Conservation (phyloP, 768 basidiomycete genomes). For the Leccinum longicurvipes region DNA sequence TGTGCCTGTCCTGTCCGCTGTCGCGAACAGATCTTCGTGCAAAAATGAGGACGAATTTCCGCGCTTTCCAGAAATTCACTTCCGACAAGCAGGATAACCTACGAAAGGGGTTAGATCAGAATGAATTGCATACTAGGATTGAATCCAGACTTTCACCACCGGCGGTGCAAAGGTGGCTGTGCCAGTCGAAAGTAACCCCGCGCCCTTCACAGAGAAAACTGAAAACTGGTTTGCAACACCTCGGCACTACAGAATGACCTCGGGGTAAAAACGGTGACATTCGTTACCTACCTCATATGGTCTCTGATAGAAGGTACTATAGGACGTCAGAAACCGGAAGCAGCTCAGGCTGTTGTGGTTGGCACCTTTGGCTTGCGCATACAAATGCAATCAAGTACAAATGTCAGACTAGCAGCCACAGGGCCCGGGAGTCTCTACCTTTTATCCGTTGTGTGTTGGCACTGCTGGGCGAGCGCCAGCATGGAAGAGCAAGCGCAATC, state of each 20-base stretch:
- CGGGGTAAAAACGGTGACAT: neutral
- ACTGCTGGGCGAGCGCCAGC: neutral
- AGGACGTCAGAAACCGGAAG: neutral
- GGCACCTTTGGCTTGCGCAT: neutral
- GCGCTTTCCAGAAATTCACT: neutral
- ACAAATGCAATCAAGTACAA: neutral
- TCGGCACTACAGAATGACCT: neutral
- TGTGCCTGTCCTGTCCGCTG: neutral
- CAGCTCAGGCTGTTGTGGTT: neutral
- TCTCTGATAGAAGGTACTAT: neutral
- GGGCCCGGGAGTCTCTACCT: neutral
- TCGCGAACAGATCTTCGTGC: too few relatives aligned
- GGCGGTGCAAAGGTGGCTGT: neutral
- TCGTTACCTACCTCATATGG: neutral
- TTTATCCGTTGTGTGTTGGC: neutral
- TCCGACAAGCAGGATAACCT: neutral
- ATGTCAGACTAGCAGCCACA: neutral
- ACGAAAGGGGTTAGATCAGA: neutral
- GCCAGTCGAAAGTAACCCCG: neutral
- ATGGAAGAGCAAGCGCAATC: neutral
- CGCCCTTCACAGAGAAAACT: neutral
- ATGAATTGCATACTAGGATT: neutral
- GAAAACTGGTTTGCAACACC: neutral
- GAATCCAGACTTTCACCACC: neutral
- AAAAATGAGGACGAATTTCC: neutral